Evolutionary conservation across 2,329 filamentous ascomycete genomes (phyloP), one percentile per base, ranked within the genome.

Genomic region (Penicillium thymicola): DNA sequence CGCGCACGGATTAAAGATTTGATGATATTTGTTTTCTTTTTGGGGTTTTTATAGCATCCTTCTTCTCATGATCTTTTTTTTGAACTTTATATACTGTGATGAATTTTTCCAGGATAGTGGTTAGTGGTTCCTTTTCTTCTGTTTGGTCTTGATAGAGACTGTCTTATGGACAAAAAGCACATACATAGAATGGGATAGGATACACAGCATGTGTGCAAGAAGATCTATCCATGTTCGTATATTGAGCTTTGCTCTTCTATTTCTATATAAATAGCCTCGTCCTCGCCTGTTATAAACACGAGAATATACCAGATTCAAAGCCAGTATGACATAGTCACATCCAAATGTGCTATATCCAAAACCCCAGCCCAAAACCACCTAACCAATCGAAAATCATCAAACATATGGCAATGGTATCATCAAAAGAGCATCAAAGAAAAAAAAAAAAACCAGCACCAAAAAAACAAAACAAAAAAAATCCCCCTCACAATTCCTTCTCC

Each of bases 1-100:
- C 88, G 54, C 79, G 87, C 66, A 81, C 80, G 36, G 70, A 67
- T 58, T 75, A 66, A 51, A 49, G n/a, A 40, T 36, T 54, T 56
- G 50, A 51, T 49, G 44, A 46, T 41, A 52, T 38, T 41, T 27
- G 40, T 41, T 46, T 32, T 51, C 34, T 37, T 41, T 38, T 50
- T 34, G 48, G 48, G 43, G 30, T 55, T 54, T 56, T 28, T 41
- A 52, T 47, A 47, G 48, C 58, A 52, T 51, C 50, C 34, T 49
- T 38, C 23, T 43, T 41, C 45, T 41, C 32, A 53, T 48, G 47
- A 21, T 42, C 36, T 48, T 48, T 53, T 55, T 56, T 56, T 28
- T 42, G n/a, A 2, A 13, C 11, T 42, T 27, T n/a, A 27, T 28
- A 28, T 42, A 49, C 21, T 32, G 21, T 53, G n/a, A 32, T 50